Base-by-base conservation (phyloP, 495 filamentous ascomycete species). In the Sabuloglossum arenarium region DNA sequence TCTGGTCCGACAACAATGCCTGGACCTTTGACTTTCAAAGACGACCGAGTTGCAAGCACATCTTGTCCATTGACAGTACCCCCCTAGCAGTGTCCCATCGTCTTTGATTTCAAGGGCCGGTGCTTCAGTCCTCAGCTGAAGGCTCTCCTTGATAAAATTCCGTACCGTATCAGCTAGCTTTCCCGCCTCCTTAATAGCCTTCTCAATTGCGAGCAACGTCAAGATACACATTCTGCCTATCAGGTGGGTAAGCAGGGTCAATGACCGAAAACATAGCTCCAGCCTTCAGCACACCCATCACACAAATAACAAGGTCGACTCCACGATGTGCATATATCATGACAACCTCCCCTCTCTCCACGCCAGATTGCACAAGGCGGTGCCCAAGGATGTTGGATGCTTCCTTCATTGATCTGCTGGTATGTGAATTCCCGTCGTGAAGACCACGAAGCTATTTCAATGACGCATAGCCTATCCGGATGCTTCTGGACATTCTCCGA, bases 271-370 rank as follows among this genome's bases (percentile, higher is more conserved):
- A 78, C n/a, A 80, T 86, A 3, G 81, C 82, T 14, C 72, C 72
- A 39, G 72, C 70, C 64, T 73, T 78, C 57, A 80, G 60, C 16
- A 72, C 70, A 58, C 76, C 77, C 75, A 79, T 76, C 10, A 74
- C 67, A 10, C 73, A 73, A 14, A 83, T 71, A 6, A 86, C 80
- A 16, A 89, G 67, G 58, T 88, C 85, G 3, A 88, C 84, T 12
- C 78, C 77, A 3, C 90, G 78, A 65, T 95, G 77, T 27, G 86
- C 86, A 67, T 82, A 97, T 53, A 90, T 82, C 88, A 94, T 95
- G 55, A 94, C 85, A 27, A 96, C 88, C 52, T 97, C 90, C 9
- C 86, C 89, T 55, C 80, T 73, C 42, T 82, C 72, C 52, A 88
- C 71, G 24, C 89, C 90, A 56, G 77, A 73, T 30, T 79, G 69